Conservation (phyloP, 2,329 filamentous ascomycete species). For the Neofusicoccum sp. region DNA sequence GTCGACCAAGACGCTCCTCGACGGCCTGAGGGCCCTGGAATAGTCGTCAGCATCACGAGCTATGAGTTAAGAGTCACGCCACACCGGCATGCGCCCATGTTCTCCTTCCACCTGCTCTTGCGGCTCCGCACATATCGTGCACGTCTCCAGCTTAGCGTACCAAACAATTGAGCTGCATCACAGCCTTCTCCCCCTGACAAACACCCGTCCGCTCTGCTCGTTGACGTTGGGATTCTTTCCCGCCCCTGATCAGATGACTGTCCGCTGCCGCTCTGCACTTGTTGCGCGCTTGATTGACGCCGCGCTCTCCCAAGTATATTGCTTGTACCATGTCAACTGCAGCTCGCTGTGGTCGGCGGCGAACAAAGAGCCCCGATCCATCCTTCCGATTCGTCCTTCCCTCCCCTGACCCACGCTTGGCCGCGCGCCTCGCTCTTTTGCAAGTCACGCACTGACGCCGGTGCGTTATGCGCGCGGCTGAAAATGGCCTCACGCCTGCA, state of each 20-base stretch:
- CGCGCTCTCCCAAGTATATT: neutral
- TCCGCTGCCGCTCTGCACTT: neutral
- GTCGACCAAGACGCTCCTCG: constrained; percentile 27
- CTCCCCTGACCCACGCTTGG: neutral
- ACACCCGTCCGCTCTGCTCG: neutral
- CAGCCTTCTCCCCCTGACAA: too few species aligned
- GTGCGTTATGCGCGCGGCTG: too few species aligned
- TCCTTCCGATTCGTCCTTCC: neutral
- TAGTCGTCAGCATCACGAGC: neutral
- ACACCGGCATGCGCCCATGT: too few species aligned
- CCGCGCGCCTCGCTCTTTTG: neutral
- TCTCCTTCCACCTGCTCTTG: too few species aligned
- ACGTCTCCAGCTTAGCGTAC: too few species aligned
- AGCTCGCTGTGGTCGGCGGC: neutral
- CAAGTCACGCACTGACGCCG: too few species aligned
- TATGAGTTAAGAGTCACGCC: too few species aligned
- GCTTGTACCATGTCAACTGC: neutral
- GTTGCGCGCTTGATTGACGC: neutral
- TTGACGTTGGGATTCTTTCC: neutral
- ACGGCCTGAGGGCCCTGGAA: constrained; percentile 30
- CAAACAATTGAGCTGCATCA: too few species aligned
- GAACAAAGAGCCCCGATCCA: neutral
- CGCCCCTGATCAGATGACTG: neutral
- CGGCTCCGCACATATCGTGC: too few species aligned
- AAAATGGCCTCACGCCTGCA: too few species aligned